These are phyloP conservation scores for Pelargonium myrrhifolium DNA, from an alignment of 441 rosid genomes.

Conservation along the genomic window DNA sequence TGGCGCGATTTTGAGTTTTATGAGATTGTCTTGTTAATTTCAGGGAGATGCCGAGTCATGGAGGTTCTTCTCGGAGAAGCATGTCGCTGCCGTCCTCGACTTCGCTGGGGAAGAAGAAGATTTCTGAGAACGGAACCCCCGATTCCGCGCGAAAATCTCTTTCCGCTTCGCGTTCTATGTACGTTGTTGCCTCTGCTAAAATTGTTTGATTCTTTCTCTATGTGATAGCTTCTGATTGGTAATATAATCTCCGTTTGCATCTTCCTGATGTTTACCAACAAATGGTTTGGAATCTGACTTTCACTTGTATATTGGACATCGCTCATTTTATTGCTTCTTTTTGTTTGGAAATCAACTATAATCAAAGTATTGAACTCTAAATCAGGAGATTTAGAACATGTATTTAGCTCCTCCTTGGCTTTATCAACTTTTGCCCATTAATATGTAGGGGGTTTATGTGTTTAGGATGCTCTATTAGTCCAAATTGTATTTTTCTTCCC, in stretches of 20 bases:
- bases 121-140: slow-evolving; percentile 41
- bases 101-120: slow-evolving; percentile 45
- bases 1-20: not conserved
- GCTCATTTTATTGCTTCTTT: not conserved
- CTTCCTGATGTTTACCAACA: no score
- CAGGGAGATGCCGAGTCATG: slow-evolving; percentile 60
- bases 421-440: not conserved
- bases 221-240: not conserved
- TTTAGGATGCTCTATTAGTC: not conserved
- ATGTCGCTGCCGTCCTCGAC: slow-evolving; percentile 43
- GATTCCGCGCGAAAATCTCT: slow-evolving; percentile 54
- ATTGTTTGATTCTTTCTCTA: not conserved
- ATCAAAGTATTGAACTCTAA: no score
- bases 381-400: no score
- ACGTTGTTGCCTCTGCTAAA: slow-evolving; percentile 12
- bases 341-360: not conserved
- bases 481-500: not conserved
- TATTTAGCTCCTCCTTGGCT: no score
- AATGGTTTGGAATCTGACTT: no score
- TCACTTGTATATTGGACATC: not conserved
- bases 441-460: not conserved
- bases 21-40: slow-evolving; percentile 13
- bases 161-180: slow-evolving; percentile 58
- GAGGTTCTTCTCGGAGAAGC: slow-evolving; percentile 63
- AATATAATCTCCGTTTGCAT: no score